Evolutionary conservation across 2,329 filamentous ascomycete genomes (phyloP).

Genomic region (Endocalyx cinctus): DNA sequence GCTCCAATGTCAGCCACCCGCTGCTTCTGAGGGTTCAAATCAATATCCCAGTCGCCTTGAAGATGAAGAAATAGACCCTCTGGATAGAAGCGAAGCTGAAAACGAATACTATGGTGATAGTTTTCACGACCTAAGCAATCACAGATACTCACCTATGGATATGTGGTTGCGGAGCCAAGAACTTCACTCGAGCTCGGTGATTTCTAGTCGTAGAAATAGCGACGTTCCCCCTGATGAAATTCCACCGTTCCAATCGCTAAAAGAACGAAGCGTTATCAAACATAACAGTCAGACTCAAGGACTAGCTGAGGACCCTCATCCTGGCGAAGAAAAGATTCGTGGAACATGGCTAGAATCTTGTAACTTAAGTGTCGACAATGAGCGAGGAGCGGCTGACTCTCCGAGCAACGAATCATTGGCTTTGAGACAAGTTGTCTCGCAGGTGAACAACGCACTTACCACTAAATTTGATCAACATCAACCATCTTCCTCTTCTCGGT

Average conservation of each 20-base stretch:
- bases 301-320: too few species aligned
- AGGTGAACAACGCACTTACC: constrained; percentile 2
- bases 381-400: constrained; percentile 1
- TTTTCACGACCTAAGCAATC: constrained; percentile 10
- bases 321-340: too few species aligned
- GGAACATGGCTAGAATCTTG: not conserved
- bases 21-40: too few species aligned
- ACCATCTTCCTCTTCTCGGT: constrained; percentile 17
- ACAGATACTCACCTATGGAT: constrained; percentile 22
- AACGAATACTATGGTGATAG: constrained; percentile 6
- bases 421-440: constrained; percentile 4
- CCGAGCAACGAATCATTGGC: constrained; percentile 6
- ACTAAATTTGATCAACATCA: constrained; percentile 6
- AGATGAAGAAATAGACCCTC: too few species aligned
- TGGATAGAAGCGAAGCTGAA: too few species aligned
- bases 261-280: too few species aligned
- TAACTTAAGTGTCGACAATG: constrained; percentile 1
- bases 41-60: too few species aligned
- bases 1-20: too few species aligned
- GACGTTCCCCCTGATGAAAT: constrained; percentile 9
- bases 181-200: constrained; percentile 13
- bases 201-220: constrained; percentile 16
- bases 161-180: constrained; percentile 26
- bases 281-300: too few species aligned
- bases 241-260: too few species aligned